phyloP scores from a whole-genome alignment of 495 filamentous ascomycete species.

The Neurospora sp. region DNA sequence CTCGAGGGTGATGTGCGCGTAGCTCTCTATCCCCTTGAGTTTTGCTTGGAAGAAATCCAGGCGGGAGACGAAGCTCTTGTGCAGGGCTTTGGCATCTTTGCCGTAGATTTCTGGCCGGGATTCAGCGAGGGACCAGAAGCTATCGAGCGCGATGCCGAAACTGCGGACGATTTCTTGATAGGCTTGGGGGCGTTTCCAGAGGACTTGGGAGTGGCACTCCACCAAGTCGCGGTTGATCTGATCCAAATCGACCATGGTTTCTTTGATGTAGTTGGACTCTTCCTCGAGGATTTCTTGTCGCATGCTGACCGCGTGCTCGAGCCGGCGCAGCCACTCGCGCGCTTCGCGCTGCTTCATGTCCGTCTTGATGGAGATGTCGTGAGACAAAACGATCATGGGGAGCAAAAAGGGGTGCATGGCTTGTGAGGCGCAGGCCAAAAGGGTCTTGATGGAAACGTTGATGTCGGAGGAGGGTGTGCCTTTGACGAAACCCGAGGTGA shows the following conservation, averaged over 20 bases:
- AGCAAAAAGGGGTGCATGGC: constrained; percentile 43
- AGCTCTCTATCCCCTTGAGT: constrained; percentile 45
- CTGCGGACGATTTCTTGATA: constrained; percentile 41
- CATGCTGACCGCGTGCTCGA: constrained; percentile 49
- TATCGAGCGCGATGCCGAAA: constrained; percentile 31
- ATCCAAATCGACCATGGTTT: constrained; percentile 41
- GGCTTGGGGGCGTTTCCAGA: constrained; percentile 49
- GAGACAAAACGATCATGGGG: constrained; percentile 41
- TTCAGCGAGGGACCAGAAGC: constrained; percentile 23
- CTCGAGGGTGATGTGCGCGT: constrained; percentile 43
- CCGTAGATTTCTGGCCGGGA: constrained; percentile 9
- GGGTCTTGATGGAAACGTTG: constrained; percentile 30
- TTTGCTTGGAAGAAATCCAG: constrained; percentile 46
- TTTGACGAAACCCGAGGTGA: constrained; percentile 45
- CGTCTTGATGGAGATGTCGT: constrained; percentile 35
- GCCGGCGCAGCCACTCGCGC: constrained; percentile 43
- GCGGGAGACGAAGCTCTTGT: constrained; percentile 33
- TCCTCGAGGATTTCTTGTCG: constrained; percentile 43
- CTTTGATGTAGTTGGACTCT: constrained; percentile 30
- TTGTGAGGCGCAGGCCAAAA: constrained; percentile 33
- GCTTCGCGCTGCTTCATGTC: constrained; percentile 46
- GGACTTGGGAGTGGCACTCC: constrained; percentile 45
- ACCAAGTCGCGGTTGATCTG: constrained; percentile 46
- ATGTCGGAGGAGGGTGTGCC: constrained; percentile 43
- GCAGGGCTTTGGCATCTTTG: constrained; percentile 22